Conservation (phyloP, 2,329 filamentous ascomycete genomes). For the Fusarium tricinctum region DNA sequence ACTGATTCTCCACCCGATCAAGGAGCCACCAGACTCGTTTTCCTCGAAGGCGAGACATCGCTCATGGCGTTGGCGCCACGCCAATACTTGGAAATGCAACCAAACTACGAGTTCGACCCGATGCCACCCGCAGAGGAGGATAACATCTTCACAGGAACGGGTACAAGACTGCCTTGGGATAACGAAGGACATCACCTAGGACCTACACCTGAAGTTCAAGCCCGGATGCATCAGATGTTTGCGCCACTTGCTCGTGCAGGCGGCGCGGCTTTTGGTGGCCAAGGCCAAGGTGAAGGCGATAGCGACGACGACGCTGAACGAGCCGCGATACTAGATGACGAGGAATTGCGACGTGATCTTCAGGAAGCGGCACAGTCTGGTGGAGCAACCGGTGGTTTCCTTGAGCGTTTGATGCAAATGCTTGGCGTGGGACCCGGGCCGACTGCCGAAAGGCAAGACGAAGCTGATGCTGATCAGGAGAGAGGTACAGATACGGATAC, state of each 20-base stretch:
- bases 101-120: constrained; percentile 84
- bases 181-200: constrained; percentile 9
- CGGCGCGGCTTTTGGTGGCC: constrained; percentile 17
- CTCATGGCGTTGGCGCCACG: constrained; percentile 79
- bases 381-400: constrained; percentile 51
- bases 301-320: constrained; percentile 50
- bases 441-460: constrained; percentile 28
- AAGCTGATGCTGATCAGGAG: constrained; percentile 29
- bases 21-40: constrained; percentile 79
- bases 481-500: constrained; percentile 10
- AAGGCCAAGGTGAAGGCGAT: constrained; percentile 34
- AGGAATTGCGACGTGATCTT: constrained; percentile 53
- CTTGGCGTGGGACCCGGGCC: constrained; percentile 35
- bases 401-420: constrained; percentile 30
- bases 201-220: constrained; percentile 44
- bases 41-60: constrained; percentile 80
- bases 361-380: constrained; percentile 48
- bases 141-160: constrained; percentile 56
- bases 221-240: constrained; percentile 50
- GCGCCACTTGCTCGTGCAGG: constrained; percentile 32
- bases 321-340: constrained; percentile 50
- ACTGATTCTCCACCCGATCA: constrained; percentile 58
- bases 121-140: constrained; percentile 75
- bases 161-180: constrained; percentile 41
- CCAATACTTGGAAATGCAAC: constrained; percentile 72